Evolutionary conservation across 2,329 filamentous ascomycete species (phyloP), one percentile per base, ranked within the genome.

Genomic region (Hysterium pulicare): DNA sequence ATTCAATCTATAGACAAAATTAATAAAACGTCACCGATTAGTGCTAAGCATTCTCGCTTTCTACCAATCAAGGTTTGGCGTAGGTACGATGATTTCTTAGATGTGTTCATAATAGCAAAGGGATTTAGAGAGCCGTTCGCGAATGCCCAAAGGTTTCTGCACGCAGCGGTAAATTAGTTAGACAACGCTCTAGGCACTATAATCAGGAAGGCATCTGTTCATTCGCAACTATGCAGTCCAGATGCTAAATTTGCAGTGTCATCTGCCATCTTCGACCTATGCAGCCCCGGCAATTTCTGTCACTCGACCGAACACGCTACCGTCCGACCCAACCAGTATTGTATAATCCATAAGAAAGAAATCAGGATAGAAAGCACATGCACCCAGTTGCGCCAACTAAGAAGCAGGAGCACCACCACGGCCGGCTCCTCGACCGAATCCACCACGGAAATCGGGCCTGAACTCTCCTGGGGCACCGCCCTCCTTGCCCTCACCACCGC

Each of bases 231-330:
- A 28, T 7, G 24, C 24, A 28, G 24, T 34, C 32, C 17, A n/a
- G 32, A 16, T 34, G n/a, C n/a, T 17, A 31, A 15, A 17, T 39
- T 36, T 51, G 47, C 49, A 45, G 46, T 50, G 49, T 54, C 51
- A 52, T 44, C 42, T 50, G 49, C 65, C 64, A 57, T 55, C 62
- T 71, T 67, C 70, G 70, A 73, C 67, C 62, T 68, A 65, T 65
- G 52, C 64, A 57, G 56, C 66, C 67, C 70, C 70, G 67, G 70
- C 69, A 67, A 67, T 71, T 72, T 63, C 69, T 70, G 58, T 73
- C 69, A 71, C 70, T 71, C 69, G 66, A 69, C 66, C 61, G 66
- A 64, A 69, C 67, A 71, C 68, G 70, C 67, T 71, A 72, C 69
- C 66, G 68, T 69, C 58, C 61, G 69, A 69, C 63, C 68, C 63